Conservation (phyloP, 2,329 filamentous ascomycete species). For the Fusarium sp. region DNA sequence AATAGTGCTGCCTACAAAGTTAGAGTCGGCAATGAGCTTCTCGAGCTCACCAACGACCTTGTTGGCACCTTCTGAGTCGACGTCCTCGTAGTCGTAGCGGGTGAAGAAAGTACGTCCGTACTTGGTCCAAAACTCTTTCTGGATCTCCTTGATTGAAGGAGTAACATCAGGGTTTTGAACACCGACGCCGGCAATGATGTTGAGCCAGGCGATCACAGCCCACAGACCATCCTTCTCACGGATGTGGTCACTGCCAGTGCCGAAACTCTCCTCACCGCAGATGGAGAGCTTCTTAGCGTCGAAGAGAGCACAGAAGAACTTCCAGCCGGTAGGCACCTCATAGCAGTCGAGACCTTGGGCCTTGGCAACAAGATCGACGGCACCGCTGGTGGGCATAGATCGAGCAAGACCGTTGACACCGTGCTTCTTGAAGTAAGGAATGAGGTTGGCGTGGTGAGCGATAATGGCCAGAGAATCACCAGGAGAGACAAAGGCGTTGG, state of each 20-base stretch:
- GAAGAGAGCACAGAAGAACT: conserved; percentile 98
- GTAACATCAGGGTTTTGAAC: conserved; percentile 82
- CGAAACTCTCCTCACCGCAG: conserved; percentile 98
- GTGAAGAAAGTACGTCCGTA: conserved; percentile 99
- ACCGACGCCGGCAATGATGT: conserved; percentile 96
- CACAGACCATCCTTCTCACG: conserved; percentile 99
- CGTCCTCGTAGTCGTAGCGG: conserved; percentile 97
- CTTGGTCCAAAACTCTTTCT: conserved; percentile 95
- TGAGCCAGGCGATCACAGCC: conserved; percentile 97
- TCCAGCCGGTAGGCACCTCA: conserved; percentile 98
- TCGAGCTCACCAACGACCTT: conserved; percentile 88
- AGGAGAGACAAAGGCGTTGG: conserved; percentile 94
- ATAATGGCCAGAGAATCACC: conserved; percentile 99
- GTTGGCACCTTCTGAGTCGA: conserved; percentile 89
- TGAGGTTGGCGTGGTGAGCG: conserved; percentile 94
- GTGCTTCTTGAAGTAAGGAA: conserved; percentile 98
- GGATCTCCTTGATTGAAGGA: conserved; percentile 94
- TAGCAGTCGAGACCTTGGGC: conserved; percentile 92
- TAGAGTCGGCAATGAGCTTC: conserved; percentile 78
- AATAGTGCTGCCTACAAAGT: conserved; percentile 86
- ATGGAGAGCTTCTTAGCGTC: conserved; percentile 97
- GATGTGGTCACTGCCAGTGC: conserved; percentile 98
- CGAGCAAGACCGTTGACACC: conserved; percentile 95
- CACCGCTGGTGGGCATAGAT: conserved; percentile 97
- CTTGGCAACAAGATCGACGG: conserved; percentile 95